phyloP scores from a whole-genome alignment of 2,329 filamentous ascomycete genomes.

The Colletotrichum godetiae region DNA sequence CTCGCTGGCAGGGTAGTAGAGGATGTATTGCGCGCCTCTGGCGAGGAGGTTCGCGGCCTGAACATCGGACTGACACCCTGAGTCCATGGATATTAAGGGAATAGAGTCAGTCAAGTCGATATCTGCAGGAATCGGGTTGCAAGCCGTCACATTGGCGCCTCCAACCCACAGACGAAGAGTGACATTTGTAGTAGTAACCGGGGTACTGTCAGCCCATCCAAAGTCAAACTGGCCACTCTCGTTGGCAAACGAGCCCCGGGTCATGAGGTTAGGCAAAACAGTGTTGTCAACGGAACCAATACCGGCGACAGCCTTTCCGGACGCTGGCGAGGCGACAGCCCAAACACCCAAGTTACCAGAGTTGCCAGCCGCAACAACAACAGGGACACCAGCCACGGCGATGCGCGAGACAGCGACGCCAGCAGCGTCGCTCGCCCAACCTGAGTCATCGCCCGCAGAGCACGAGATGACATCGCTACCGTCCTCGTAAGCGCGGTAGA shows the following conservation, averaged over 20 bases:
- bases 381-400: constrained; percentile 42
- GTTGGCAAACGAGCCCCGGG: constrained; percentile 34
- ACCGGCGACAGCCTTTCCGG: constrained; percentile 39
- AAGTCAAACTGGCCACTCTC: constrained; percentile 22
- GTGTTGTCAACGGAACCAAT: constrained; percentile 41
- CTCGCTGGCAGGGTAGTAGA: constrained; percentile 48
- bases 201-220: constrained; percentile 28
- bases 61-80: constrained; percentile 44
- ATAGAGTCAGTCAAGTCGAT: constrained; percentile 53
- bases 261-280: constrained; percentile 34
- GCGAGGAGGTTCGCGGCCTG: constrained; percentile 53
- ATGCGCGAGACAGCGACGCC: constrained; percentile 43
- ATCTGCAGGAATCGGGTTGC: constrained; percentile 49
- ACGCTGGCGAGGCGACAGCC: constrained; percentile 39
- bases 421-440: constrained; percentile 43
- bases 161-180: constrained; percentile 24
- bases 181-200: constrained; percentile 12
- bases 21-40: constrained; percentile 53
- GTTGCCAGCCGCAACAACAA: constrained; percentile 43
- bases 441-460: constrained; percentile 41
- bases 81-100: constrained; percentile 52
- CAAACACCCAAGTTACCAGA: constrained; percentile 39
- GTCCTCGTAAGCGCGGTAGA: constrained; percentile 55
- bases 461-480: constrained; percentile 48
- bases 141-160: constrained; percentile 45